Evolutionary conservation across 2,329 filamentous ascomycete species (phyloP).

Genomic region (Paracoccidioides lutzii): DNA sequence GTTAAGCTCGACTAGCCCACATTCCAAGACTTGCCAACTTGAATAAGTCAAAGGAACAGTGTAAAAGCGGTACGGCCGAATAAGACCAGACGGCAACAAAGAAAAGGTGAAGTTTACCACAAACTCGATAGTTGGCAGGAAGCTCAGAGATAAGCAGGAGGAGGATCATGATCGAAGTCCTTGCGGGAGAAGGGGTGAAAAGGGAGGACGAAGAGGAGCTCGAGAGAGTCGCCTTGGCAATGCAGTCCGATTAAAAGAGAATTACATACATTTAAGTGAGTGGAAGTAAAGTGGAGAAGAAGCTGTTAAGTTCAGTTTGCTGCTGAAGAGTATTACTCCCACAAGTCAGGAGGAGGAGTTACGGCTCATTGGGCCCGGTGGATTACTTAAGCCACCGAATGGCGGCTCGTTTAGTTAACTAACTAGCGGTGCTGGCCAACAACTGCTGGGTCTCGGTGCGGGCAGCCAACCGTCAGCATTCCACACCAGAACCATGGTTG

Average conservation of each 20-base stretch:
- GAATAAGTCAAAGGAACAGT: neutral
- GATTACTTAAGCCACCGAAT: too few relatives aligned
- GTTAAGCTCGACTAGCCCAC: neutral
- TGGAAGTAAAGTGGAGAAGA: neutral
- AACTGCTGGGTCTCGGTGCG: too few relatives aligned
- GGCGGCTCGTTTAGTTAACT: too few relatives aligned
- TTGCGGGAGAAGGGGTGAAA: neutral
- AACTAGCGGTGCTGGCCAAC: too few relatives aligned
- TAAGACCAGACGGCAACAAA: neutral
- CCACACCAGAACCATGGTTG: too few relatives aligned
- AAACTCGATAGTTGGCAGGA: neutral
- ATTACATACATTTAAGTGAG: neutral
- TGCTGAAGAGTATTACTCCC: too few relatives aligned
- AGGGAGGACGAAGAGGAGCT: neutral
- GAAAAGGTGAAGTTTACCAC: conserved; percentile 1
- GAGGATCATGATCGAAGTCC: neutral
- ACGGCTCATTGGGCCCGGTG: too few relatives aligned
- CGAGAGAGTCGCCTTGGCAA: neutral
- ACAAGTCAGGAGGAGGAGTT: too few relatives aligned
- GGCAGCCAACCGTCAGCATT: too few relatives aligned
- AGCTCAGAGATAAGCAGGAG: neutral
- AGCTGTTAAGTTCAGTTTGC: too few relatives aligned
- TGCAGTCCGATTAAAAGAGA: neutral
- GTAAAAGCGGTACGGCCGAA: neutral
- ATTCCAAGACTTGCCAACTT: neutral